Conservation (phyloP, 768 basidiomycete genomes). For the Coprinopsis sp. region DNA sequence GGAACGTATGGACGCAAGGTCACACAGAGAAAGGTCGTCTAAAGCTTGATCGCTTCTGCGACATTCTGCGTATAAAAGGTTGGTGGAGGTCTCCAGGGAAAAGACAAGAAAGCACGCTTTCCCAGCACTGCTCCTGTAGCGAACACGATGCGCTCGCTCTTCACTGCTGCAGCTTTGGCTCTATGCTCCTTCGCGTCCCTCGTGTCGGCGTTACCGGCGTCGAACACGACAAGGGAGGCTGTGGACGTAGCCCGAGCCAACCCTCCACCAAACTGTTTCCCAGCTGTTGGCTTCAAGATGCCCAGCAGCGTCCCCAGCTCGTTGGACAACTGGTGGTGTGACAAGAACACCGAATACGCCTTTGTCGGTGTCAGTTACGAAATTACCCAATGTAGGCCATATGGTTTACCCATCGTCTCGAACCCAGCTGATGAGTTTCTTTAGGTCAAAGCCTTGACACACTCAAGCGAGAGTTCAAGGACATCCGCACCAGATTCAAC, state of each 20-base stretch:
- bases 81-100: too few species aligned
- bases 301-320: constrained; percentile 44
- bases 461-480: constrained; percentile 51
- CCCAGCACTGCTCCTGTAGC: too few species aligned
- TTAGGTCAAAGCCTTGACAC: constrained; percentile 54
- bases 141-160: too few species aligned
- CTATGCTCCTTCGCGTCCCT: too few species aligned
- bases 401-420: too few species aligned
- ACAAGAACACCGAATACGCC: constrained; percentile 58
- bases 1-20: too few species aligned
- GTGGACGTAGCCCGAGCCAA: constrained; percentile 8
- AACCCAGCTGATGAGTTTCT: constrained; percentile 1
- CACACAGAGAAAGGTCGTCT: too few species aligned
- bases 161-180: too few species aligned
- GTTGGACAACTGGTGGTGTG: constrained; percentile 60
- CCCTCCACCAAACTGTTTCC: constrained; percentile 33
- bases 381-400: constrained; percentile 55
- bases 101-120: too few species aligned
- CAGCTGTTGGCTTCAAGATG: constrained; percentile 47
- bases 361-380: constrained; percentile 80
- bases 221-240: not conserved
- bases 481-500: constrained; percentile 55
- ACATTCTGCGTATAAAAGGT: too few species aligned
- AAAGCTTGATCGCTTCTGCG: too few species aligned
- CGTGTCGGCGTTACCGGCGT: too few species aligned